Conservation (phyloP, 768 basidiomycete genomes). For the Leucogyrophana mollusca region DNA sequence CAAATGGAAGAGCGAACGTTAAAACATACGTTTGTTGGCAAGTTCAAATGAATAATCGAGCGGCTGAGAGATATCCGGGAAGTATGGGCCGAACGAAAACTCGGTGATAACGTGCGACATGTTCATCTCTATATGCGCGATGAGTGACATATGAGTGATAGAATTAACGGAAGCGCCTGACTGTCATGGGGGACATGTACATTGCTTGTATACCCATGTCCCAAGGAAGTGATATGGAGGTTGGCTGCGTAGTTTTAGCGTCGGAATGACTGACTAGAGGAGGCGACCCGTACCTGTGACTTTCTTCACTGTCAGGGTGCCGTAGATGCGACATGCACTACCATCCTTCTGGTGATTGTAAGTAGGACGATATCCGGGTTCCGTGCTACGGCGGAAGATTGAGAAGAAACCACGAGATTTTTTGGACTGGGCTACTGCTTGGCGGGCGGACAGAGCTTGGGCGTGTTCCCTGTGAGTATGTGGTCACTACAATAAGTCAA, state of each 20-base stretch:
- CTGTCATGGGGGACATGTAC: slow-evolving; percentile 86
- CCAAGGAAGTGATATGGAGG: slow-evolving; percentile 90
- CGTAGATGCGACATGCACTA: slow-evolving; percentile 83
- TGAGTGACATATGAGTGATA: neutral
- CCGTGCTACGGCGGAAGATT: slow-evolving; percentile 42
- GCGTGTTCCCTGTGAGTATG: slow-evolving; percentile 54
- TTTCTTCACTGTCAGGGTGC: slow-evolving; percentile 80
- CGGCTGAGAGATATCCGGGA: slow-evolving; percentile 93
- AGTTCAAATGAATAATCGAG: slow-evolving; percentile 87
- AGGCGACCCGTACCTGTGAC: slow-evolving; percentile 64
- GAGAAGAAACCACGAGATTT: slow-evolving; percentile 74
- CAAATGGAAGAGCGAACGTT: slow-evolving; percentile 1
- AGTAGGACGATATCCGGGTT: slow-evolving; percentile 63
- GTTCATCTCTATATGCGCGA: slow-evolving; percentile 73
- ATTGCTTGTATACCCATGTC: slow-evolving; percentile 88
- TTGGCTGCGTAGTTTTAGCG: slow-evolving; percentile 54
- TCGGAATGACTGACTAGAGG: neutral
- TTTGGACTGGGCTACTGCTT: slow-evolving; percentile 71
- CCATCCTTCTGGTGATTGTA: slow-evolving; percentile 68
- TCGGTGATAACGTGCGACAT: slow-evolving; percentile 95
- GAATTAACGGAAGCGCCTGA: slow-evolving; percentile 41
- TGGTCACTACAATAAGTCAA: neutral
- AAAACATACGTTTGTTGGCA: slow-evolving; percentile 60
- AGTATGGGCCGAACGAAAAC: slow-evolving; percentile 95
- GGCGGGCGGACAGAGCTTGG: slow-evolving; percentile 59